Evolutionary conservation across 176 grass and related monocot species (phyloP), one percentile per base, ranked within the genome.

Genomic region (Alloteropsis semialata): DNA sequence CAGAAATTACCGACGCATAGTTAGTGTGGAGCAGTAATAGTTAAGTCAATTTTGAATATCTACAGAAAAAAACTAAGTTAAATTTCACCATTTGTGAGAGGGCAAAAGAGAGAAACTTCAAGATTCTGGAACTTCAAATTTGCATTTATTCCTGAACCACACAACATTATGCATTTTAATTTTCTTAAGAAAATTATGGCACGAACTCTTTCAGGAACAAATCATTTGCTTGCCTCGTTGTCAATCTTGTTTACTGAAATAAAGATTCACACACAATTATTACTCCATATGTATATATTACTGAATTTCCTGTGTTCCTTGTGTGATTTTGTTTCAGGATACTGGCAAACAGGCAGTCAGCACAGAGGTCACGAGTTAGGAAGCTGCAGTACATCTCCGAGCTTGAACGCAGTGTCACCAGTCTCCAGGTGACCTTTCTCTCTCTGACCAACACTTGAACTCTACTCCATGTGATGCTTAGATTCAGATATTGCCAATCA

Each of bases 311-410:
- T 25, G 44, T 36, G 38, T 33, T 80, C 8, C 10, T 48, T 43
- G 22, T 28, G 1, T 72, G n/a, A 7, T 10, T 46, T 33, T 88
- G 25, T 81, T 75, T 45, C 76, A 99, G 93, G 85, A 94, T 99
- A 67, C 75, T 99, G 81, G 93, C 96, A 50, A 99, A 99, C 84
- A 96, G 96, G 81, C 93, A 99, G 54, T 99, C 96, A 56, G 96
- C 96, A 65, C 96, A 99, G 87, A 88, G 93, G 57, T 99, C 96
- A 72, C 85, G 96, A 63, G 96, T 99, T 30, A 75, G 96, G 80
- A 99, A 99, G 85, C 86, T 99, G 69, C 96, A 99, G 22, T 99
- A 99, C 82, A 94, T 94, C 67, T 99, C 96, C 2, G 96, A 99
- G 80, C 91, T 99, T 62, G 96, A 99, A 65, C 96, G 93, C 42